Evolutionary conservation across 1,139 yeast genomes (phyloP).

Genomic region (Tardiomyces digboiensis): DNA sequence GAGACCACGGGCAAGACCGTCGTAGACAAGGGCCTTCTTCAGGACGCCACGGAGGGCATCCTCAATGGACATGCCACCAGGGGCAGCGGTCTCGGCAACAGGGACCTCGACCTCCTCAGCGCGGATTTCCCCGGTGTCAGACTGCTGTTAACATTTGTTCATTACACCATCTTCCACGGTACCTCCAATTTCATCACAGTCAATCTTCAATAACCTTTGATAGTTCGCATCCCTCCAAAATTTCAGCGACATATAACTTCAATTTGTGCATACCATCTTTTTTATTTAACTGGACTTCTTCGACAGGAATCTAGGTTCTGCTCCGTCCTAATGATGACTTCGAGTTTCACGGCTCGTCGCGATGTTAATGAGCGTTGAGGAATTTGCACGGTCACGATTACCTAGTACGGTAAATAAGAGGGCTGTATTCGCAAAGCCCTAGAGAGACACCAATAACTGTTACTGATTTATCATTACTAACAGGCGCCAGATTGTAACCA

Average conservation of each 20-base stretch:
- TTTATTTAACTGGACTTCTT: conserved; percentile 22
- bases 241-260: not conserved
- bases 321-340: conserved; percentile 20
- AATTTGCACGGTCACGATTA: not conserved
- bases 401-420: not conserved
- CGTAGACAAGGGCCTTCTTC: conserved; percentile 97
- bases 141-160: conserved; percentile 21
- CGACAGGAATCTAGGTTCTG: conserved; percentile 23
- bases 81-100: conserved; percentile 65
- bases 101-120: conserved; percentile 77
- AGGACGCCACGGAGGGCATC: conserved; percentile 98
- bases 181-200: too few species aligned
- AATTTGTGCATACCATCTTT: conserved; percentile 12
- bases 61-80: conserved; percentile 91
- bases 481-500: not conserved
- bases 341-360: not conserved
- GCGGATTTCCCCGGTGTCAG: conserved; percentile 40
- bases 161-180: too few species aligned
- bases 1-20: conserved; percentile 99
- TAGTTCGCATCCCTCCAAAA: not conserved
- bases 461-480: not conserved
- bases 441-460: not conserved
- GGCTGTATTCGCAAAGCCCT: not conserved
- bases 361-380: not conserved
- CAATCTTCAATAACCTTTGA: too few species aligned